Base-by-base conservation (phyloP, 2,329 filamentous ascomycete genomes). In the Whalleya microplaca region DNA sequence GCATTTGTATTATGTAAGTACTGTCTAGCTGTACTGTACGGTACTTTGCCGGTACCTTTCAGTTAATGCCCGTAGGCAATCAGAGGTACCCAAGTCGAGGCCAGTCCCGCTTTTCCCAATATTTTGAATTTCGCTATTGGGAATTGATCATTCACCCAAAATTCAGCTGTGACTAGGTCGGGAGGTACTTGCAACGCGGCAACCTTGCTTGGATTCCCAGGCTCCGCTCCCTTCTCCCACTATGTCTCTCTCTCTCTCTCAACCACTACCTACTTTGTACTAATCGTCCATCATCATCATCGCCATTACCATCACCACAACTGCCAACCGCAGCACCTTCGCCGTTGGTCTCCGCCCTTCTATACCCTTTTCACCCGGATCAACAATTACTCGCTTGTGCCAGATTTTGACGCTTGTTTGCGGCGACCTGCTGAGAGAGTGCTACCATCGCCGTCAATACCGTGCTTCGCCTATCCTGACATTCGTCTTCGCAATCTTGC, bases 61-160 rank as follows among this genome's bases (percentile, higher is more conserved):
- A 37, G 32, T 14, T 16, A 61, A 57, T 61, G 44, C 55, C 56
- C 51, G 60, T 55, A 16, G 32, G 32, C 56, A 63, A 58, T 61
- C 55, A 64, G 61, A 64, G 59, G 56, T 58, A 61, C 61, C 59
- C 61, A 59, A 45, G 53, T 37, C 32, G 14, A 37, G 14, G 32
- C 32, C 40, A 23, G 46, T 45, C 59, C 69, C 69, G 68, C 66
- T 63, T 67, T 64, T 70, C 37, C 56, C 64, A 69, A 69, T 69
- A 69, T 70, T 69, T 56, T 49, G 64, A 64, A 66, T 60, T 64
- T 63, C 66, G 69, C 66, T 68, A 69, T 69, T 70, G 66, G 66
- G 62, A 59, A 64, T 61, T 58, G 61, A 66, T 64, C 63, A 64
- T 60, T 64, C 62, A 66, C 61, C 59, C 32, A 12, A 12, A 16